Evolutionary conservation across 202 grass and related monocot species (phyloP).

Genomic region (Dendrocalamus latiflorus): DNA sequence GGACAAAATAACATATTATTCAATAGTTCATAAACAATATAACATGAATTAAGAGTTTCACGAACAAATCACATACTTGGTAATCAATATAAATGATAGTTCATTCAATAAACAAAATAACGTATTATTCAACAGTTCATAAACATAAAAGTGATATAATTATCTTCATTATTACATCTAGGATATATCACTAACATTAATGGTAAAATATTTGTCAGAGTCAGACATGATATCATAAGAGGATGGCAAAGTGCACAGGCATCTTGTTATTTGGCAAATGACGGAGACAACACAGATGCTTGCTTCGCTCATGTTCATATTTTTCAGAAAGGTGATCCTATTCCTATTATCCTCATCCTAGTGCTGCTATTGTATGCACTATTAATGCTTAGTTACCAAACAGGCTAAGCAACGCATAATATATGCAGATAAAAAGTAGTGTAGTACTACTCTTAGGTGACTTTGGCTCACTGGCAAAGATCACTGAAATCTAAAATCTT

Average conservation of each 20-base stretch:
- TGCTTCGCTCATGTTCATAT: neutral
- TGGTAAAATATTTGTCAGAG: conserved; percentile 5
- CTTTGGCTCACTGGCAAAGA: neutral
- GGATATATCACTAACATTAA: too few species aligned
- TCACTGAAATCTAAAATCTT: neutral
- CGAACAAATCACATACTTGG: too few species aligned
- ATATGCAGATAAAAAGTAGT: neutral
- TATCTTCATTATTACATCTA: too few species aligned
- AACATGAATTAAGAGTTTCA: too few species aligned
- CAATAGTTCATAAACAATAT: too few species aligned
- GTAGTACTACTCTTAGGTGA: neutral
- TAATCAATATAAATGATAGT: too few species aligned
- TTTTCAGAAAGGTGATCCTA: neutral
- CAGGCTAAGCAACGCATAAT: neutral
- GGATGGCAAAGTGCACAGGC: conserved; percentile 24
- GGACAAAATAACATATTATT: too few species aligned
- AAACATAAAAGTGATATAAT: too few species aligned
- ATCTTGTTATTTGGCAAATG: conserved; percentile 29
- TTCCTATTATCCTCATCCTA: neutral
- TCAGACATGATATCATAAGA: conserved; percentile 33
- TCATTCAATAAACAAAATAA: too few species aligned
- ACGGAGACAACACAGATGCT: conserved; percentile 1
- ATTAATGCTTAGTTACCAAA: neutral
- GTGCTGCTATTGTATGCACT: neutral
- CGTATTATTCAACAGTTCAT: too few species aligned